Conservation (phyloP, 257 asterid species). For the Solanum chilense region DNA sequence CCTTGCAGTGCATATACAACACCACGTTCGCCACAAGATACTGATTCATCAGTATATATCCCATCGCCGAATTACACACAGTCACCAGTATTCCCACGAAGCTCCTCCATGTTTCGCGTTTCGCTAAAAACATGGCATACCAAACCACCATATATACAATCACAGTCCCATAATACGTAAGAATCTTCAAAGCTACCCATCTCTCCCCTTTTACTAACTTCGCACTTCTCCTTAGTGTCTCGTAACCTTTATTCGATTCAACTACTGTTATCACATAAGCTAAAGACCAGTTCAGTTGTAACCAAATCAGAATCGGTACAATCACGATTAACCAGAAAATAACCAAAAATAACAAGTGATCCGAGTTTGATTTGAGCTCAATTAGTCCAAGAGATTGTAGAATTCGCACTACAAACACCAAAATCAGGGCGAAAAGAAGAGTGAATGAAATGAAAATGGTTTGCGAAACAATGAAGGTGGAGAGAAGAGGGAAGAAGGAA, state of each 20-base stretch:
- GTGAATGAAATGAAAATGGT: not conserved
- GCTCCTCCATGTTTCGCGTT: slow-evolving; percentile 9
- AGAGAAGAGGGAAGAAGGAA: not conserved
- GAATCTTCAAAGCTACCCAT: not conserved
- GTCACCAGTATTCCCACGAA: not conserved
- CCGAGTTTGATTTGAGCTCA: not conserved
- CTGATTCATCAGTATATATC: not conserved
- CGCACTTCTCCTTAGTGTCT: not conserved
- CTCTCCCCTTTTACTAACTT: not conserved
- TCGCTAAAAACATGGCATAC: slow-evolving; percentile 4
- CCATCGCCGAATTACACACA: not conserved
- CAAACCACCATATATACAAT: slow-evolving; percentile 29
- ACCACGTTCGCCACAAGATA: not conserved
- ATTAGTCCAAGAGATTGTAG: not conserved
- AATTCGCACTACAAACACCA: not conserved
- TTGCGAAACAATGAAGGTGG: not conserved
- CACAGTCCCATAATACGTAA: slow-evolving; percentile 11
- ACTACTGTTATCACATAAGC: not conserved
- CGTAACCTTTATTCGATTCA: not conserved
- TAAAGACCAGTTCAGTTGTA: not conserved
- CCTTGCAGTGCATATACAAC: not conserved
- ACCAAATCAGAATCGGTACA: not conserved
- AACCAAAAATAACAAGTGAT: not conserved
- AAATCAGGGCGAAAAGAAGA: not conserved
- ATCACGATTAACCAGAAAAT: not conserved